These are phyloP conservation scores for Acrocalymma vagum DNA, from an alignment of 2,329 filamentous ascomycete genomes.

Conservation along the genomic window DNA sequence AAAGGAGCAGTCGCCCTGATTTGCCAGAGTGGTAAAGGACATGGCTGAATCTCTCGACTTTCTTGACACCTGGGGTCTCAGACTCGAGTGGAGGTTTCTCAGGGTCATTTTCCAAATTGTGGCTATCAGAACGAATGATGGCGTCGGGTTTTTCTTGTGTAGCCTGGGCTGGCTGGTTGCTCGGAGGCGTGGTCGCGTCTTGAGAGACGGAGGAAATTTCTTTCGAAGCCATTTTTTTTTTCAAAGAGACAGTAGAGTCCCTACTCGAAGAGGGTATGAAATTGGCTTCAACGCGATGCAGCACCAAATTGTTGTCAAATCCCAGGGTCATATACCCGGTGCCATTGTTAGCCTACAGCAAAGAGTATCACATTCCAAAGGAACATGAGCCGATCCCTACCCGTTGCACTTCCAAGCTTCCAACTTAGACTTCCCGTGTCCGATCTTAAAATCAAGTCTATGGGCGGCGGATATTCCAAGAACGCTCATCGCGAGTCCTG, in stretches of 20 bases:
- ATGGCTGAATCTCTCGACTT: conserved; percentile 37
- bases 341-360: too few species aligned
- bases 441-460: neutral
- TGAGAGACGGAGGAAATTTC: conserved; percentile 1
- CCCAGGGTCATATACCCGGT: too few species aligned
- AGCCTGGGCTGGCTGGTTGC: neutral
- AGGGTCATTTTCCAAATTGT: conserved; percentile 3
- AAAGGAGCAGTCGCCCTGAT: conserved; percentile 25
- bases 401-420: too few species aligned
- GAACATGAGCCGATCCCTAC: too few species aligned
- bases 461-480: neutral
- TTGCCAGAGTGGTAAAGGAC: conserved; percentile 30
- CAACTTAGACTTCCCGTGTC: too few species aligned
- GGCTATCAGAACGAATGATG: neutral
- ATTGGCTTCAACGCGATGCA: too few species aligned
- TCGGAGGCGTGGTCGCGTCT: neutral
- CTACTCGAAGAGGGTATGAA: too few species aligned
- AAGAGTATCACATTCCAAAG: too few species aligned
- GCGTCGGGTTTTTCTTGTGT: conserved; percentile 1
- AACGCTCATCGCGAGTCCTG: neutral
- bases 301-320: too few species aligned
- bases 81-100: conserved; percentile 10
- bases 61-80: conserved; percentile 18
- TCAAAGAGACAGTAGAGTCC: too few species aligned
- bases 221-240: conserved; percentile 1